Percentiles rank a stretch among this genome's conserved stretches.
phyloP scores from a whole-genome alignment of 352 stramenopile species.

The Saprolegnia parasitica region DNA sequence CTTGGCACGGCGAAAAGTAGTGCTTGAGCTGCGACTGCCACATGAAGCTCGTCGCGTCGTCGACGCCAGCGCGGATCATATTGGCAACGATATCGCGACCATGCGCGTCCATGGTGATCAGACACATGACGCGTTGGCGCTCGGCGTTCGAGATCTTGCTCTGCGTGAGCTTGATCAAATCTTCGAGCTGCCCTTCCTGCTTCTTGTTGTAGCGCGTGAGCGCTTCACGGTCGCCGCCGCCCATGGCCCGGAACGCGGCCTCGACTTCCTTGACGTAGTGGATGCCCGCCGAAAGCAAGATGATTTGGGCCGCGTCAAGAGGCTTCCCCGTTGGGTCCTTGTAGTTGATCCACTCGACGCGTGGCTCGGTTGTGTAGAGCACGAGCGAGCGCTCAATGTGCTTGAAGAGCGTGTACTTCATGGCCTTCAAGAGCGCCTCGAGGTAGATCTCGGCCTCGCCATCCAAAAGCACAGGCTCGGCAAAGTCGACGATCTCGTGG shows the following conservation, averaged over 20 bases:
- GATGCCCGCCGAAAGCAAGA: conserved; percentile 88
- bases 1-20: conserved; percentile 84
- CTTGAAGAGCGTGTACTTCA: conserved; percentile 92
- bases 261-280: conserved; percentile 94
- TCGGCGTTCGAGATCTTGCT: conserved; percentile 90
- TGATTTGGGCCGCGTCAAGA: conserved; percentile 94
- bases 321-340: conserved; percentile 85
- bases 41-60: conserved; percentile 83
- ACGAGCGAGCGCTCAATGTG: conserved; percentile 91
- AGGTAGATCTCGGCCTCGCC: conserved; percentile 98
- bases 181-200: conserved; percentile 90
- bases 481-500: conserved; percentile 91
- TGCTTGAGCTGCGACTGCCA: conserved; percentile 96
- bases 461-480: conserved; percentile 87
- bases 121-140: conserved; percentile 91
- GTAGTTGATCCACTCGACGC: conserved; percentile 95
- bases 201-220: conserved; percentile 88
- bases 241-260: conserved; percentile 68
- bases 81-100: conserved; percentile 93
- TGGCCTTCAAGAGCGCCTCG: conserved; percentile 91
- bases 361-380: conserved; percentile 86
- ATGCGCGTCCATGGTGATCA: conserved; percentile 95
- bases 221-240: conserved; percentile 71
- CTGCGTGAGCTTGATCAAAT: conserved; percentile 91
- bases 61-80: conserved; percentile 88